Evolutionary conservation across 2,329 filamentous ascomycete genomes (phyloP), one percentile per base, ranked within the genome.

Genomic region (Orbilia blumenaviensis): DNA sequence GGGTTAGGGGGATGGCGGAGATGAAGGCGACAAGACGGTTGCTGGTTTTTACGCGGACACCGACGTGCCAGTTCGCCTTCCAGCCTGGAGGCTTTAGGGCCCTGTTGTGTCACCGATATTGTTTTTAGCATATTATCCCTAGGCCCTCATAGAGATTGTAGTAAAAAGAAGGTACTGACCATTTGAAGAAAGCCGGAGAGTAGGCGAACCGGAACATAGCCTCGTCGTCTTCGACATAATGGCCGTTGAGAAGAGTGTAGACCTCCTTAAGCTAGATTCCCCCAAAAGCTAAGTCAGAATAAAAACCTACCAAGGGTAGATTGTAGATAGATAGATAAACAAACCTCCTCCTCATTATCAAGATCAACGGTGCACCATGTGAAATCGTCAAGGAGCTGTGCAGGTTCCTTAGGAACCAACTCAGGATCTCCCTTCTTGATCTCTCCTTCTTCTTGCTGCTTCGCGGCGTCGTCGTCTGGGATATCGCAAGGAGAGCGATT

Each of bases 181-280:
- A 99, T 83, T 93, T 91, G 54, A 99, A 86, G 81, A 98, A 96
- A 1, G 91, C 89, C 41, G 89, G 86, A 0, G 93, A 96, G 85
- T 99, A 99, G 83, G 95, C 94, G 87, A 99, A 98, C 64, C 95
- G 90, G 85, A 99, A 98, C 87, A 96, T 96, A 77, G 94, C 93
- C 82, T 97, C 94, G 80, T 93, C 91, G 82, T 99, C 95, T 84
- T 99, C 95, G 74, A 99, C 95, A 80, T 98, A 99, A 84, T 99
- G 95, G 66, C 93, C 91, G 79, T 92, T 92, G 72, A 99, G 86
- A 79, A 99, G 86, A 79, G 97, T 92, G 83, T 94, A 97, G 5
- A 99, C 90, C 84, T 99, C 95, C 81, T 93, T 89, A 78, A 97
- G 87, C 85, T 92, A n/a, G n/a, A 54, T 63, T 29, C 8, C 10